Conservation (phyloP, 2,329 filamentous ascomycete species). For the Zymoseptoria crescenta region DNA sequence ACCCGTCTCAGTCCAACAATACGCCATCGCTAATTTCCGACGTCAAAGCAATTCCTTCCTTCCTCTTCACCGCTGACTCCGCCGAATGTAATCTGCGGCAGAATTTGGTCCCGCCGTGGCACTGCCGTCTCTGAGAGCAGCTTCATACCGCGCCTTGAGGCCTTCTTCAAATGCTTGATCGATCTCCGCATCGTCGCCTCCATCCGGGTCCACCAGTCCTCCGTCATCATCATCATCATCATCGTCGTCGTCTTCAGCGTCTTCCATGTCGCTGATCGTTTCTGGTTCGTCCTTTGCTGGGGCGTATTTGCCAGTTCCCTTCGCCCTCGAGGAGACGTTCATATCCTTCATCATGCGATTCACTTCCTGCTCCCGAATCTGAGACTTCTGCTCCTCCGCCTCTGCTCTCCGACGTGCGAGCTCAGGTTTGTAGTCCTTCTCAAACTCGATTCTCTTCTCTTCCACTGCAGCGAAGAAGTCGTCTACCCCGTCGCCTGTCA, state of each 20-base stretch:
- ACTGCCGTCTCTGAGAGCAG: slow-evolving; percentile 49
- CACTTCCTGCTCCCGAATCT: slow-evolving; percentile 68
- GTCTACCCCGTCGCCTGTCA: slow-evolving; percentile 84
- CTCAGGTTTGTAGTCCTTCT: slow-evolving; percentile 84
- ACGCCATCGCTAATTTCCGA: neutral
- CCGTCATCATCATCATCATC: slow-evolving; percentile 34
- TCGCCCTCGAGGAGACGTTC: slow-evolving; percentile 47
- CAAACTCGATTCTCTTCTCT: slow-evolving; percentile 81
- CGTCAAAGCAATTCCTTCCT: neutral
- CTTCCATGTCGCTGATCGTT: slow-evolving; percentile 45
- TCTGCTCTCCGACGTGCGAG: slow-evolving; percentile 69
- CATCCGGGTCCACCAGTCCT: slow-evolving; percentile 40
- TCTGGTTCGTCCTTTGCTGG: slow-evolving; percentile 39
- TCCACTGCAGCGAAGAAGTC: slow-evolving; percentile 89
- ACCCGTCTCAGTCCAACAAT: neutral
- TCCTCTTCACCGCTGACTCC: slow-evolving; percentile 14
- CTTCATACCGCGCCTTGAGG: slow-evolving; percentile 67
- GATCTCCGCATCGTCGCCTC: slow-evolving; percentile 47
- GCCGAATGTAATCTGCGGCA: slow-evolving; percentile 17
- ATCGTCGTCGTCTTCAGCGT: slow-evolving; percentile 46
- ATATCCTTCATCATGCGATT: slow-evolving; percentile 94
- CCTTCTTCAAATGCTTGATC: slow-evolving; percentile 55
- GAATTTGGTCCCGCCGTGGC: slow-evolving; percentile 8
- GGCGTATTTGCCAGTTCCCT: slow-evolving; percentile 27
- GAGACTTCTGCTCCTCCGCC: slow-evolving; percentile 66